These are phyloP conservation scores for Termitomyces titanicus DNA, from an alignment of 768 basidiomycete species.

Conservation along the genomic window DNA sequence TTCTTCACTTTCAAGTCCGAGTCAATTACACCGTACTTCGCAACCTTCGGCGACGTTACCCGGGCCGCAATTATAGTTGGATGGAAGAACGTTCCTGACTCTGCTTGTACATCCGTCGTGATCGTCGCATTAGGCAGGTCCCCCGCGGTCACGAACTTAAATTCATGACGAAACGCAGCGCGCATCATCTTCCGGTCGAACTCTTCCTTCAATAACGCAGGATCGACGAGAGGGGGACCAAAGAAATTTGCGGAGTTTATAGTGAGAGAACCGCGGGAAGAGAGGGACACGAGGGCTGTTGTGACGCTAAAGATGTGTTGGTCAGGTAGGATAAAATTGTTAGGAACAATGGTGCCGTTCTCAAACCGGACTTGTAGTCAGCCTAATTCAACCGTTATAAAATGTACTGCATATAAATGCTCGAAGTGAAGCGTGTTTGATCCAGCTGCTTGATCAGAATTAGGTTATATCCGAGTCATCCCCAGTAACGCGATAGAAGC, in stretches of 20 bases:
- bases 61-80: conserved; percentile 25
- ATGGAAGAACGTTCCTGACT: conserved; percentile 24
- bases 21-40: conserved; percentile 15
- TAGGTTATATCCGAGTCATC: conserved; percentile 14
- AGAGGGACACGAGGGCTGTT: conserved; percentile 20
- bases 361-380: not conserved
- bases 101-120: conserved; percentile 19
- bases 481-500: conserved; percentile 24
- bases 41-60: conserved; percentile 26
- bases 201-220: conserved; percentile 5
- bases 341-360: conserved; percentile 14
- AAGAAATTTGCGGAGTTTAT: conserved; percentile 11
- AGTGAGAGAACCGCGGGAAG: conserved; percentile 26
- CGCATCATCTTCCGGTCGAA: conserved; percentile 11
- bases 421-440: conserved; percentile 27
- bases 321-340: conserved; percentile 13
- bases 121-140: conserved; percentile 11
- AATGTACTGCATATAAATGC: conserved; percentile 22
- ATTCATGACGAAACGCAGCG: conserved; percentile 10
- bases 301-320: conserved; percentile 18
- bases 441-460: conserved; percentile 27
- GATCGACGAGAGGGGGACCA: conserved; percentile 13
- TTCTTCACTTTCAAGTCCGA: conserved; percentile 31
- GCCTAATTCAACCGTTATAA: not conserved
- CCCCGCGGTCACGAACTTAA: conserved; percentile 9